Base-by-base conservation (phyloP, 2,329 filamentous ascomycete genomes). In the Alternaria gansuensis region DNA sequence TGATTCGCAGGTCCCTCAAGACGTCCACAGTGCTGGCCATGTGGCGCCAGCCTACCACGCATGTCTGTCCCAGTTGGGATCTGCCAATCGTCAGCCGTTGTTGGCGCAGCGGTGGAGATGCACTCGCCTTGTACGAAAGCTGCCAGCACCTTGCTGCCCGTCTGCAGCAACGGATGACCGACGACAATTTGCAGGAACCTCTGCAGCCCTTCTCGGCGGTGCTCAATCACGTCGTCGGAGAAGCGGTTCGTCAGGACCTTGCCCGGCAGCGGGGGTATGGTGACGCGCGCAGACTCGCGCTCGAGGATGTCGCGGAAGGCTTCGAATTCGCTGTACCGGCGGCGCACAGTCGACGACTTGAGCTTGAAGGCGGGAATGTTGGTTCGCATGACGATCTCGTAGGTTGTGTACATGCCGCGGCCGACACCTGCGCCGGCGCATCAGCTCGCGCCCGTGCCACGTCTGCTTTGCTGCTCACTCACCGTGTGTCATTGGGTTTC, bases 361-460 rank as follows among this genome's bases (percentile, higher is more conserved):
- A 97, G 88, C 83, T 98, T 98, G 86, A 99, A 99, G 71, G 95
- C 93, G 58, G 95, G 95, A 76, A 99, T 99, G 82, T 99, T 99
- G 81, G 95, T 99, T 72, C 91, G 90, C 83, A 95, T 97, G 71
- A 96, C 86, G 75, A 99, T 97, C 80, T 98, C 93, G 84, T 98
- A 99, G 81, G 96, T 95, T 54, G 95, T 99, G 84, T 98, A 98
- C 93, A 97, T 97, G 82, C 88, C 87, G 69, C 95, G 91, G 65
- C 93, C 94, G 75, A 95, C 93, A 77, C 96, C 95, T 80, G 96
- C 17, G 92, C 97, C 81, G 93, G 48, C 90, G 33, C 31, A 28
- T 68, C 34, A 69, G 44, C 29, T 5, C 13, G 11, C 14, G 1
- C 6, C 28, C 11, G 8, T 55, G 24, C 34, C 1, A 17, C 8